Base-by-base conservation (phyloP, 2,329 filamentous ascomycete genomes). In the Colletotrichum spaethianum region DNA sequence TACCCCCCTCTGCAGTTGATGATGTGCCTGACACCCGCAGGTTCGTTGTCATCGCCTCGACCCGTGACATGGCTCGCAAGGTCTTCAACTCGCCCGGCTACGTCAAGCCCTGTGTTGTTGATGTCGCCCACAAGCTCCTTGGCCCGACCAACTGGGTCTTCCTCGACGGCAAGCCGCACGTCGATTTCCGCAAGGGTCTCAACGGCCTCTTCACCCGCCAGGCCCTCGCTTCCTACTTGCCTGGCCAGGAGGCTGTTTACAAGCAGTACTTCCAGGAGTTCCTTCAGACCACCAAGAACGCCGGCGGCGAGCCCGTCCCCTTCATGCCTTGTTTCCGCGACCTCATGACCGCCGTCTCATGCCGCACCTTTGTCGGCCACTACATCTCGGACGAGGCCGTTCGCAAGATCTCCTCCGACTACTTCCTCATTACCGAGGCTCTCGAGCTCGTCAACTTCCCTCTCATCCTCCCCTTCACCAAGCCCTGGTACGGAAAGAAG, bases 381-480 rank as follows among this genome's bases (percentile, higher is more conserved):
- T 98, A 98, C 86, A 96, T 98, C 83, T 92, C 93, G 56, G 93
- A 98, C 72, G 93, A 94, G 81, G 91, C 93, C 60, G 92, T 98
- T 79, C 96, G 97, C 89, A 95, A 94, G 87, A 96, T 98, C 75
- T 93, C 96, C 73, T 93, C 98, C 83, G 95, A 98, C 84, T 99
- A 98, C 86, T 98, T 97, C 84, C 90, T 96, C 75, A 97, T 98
- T 80, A 98, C 96, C 18, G 96, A 93, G 70, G 96, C 96, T 28
- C 90, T 98, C 76, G 96, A 99, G 83, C 90, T 98, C 57, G 96
- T 99, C 87, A 98, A 98, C 87, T 98, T 98, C 87, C 96, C 96
- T 72, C 93, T 98, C 84, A 98, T 98, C 80, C 84, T 98, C 50
- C 96, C 96, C 48, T 98, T 90, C 87, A 98, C 95, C 80, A 96